Conservation (phyloP, 208 protist species). For the Acanthamoeba sp. region DNA sequence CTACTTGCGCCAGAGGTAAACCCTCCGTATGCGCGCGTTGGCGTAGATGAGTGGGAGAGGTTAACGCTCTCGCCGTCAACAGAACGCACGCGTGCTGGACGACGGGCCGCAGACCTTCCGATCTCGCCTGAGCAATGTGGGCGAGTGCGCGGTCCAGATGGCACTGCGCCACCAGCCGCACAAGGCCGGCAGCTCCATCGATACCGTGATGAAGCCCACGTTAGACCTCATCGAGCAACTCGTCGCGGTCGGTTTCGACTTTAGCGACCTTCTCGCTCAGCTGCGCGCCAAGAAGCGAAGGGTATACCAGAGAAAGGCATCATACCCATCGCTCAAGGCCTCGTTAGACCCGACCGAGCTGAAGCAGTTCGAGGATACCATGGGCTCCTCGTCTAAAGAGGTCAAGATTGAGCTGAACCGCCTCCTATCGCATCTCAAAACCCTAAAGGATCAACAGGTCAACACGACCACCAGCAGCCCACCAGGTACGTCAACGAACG, state of each 20-base stretch:
- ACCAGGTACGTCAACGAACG: not conserved
- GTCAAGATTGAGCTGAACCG: not conserved
- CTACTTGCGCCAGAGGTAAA: no score
- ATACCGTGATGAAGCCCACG: not conserved
- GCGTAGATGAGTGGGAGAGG: not conserved
- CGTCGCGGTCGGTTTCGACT: not conserved
- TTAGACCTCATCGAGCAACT: not conserved
- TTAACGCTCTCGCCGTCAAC: not conserved
- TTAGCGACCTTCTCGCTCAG: not conserved
- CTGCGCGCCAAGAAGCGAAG: not conserved
- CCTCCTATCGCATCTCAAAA: not conserved
- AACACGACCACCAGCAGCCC: no score
- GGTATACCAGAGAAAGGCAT: no score
- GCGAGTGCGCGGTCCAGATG: not conserved
- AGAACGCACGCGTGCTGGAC: not conserved
- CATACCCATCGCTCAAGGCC: not conserved
- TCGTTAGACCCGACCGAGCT: not conserved
- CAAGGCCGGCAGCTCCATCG: not conserved
- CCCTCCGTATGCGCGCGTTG: no score
- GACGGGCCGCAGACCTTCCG: not conserved
- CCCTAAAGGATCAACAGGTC: not conserved
- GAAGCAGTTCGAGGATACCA: not conserved
- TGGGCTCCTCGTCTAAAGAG: not conserved
- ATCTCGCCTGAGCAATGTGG: not conserved
- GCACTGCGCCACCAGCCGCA: not conserved